Base-by-base conservation (phyloP, 2,329 filamentous ascomycete species). In the Pyricularia sp. region DNA sequence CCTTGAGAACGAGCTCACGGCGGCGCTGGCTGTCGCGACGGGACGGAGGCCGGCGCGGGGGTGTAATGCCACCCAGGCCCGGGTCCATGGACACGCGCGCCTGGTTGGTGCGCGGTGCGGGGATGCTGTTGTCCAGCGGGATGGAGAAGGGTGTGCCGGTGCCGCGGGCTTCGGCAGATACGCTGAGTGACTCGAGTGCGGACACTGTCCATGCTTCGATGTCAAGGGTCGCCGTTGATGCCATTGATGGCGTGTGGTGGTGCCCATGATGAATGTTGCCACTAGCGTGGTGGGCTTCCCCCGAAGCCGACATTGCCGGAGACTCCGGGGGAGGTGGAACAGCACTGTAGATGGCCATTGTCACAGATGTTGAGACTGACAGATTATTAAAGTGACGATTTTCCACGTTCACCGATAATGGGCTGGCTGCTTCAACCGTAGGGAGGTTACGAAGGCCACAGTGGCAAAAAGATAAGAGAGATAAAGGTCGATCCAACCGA, bases 1-100 rank as follows among this genome's bases (percentile, higher is more conserved):
- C 94, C 81, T 93, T 96, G 36, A 95, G 83, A 68, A 97, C 76
- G 2, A 89, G 87, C 72, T 97, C 93, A 23, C 94, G 88, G 67
- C 86, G 81, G 69, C 80, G 79, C 77, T 83, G 78, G 73, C 84
- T 86, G 71, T 88, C 91, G 77, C 83, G 78, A 36, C 80, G 78
- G 23, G 83, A 83, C 80, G 85, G 69, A 80, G 82, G 30, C 71
- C 77, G 81, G 71, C 78, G 81, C 69, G 79, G 78, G 58, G 77
- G 75, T 12, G 75, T 75, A 65, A 78, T 75, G 72, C 70, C 58
- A 0, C 30, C 75, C n/a, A 72, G 66, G 31, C 69, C 70, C n/a
- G 26, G 65, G 14, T 71, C 72, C 55, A 74, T 69, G 7, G 68
- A 71, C 31, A 76, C 74, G n/a, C 65, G 65, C 7, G 31, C 28